Conservation (phyloP, 164 flowering plant genomes). For the Macadamia integrifolia region DNA sequence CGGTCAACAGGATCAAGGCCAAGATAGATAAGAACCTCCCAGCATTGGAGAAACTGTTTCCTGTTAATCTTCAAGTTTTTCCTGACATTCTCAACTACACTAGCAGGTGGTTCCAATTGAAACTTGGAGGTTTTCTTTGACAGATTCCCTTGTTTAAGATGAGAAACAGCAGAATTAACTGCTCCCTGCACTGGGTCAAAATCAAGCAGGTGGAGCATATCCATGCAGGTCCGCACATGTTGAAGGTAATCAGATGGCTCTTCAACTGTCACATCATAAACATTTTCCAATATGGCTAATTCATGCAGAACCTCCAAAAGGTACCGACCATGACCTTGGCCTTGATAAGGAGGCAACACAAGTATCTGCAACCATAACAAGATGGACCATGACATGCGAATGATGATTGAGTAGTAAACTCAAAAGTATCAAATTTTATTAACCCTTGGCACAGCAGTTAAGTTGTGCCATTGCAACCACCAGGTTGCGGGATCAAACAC, state of each 20-base stretch:
- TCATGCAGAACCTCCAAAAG: constrained; percentile 61
- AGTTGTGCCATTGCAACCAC: too few species aligned
- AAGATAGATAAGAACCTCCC: constrained; percentile 87
- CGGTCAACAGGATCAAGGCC: constrained; percentile 52
- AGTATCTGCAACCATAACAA: constrained; percentile 54
- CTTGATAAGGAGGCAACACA: constrained; percentile 81
- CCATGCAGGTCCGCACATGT: constrained; percentile 64
- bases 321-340: constrained; percentile 67
- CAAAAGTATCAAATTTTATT: too few species aligned
- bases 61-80: constrained; percentile 68
- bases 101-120: constrained; percentile 43
- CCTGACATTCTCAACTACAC: constrained; percentile 50
- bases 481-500: too few species aligned
- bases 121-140: constrained; percentile 42
- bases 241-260: constrained; percentile 87
- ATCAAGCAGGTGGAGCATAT: constrained; percentile 42
- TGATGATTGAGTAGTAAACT: not conserved
- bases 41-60: constrained; percentile 81
- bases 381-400: not conserved
- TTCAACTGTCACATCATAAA: constrained; percentile 78
- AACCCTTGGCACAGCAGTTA: too few species aligned
- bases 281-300: constrained; percentile 62
- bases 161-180: constrained; percentile 29
- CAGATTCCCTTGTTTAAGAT: constrained; percentile 46
- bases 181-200: constrained; percentile 38